phyloP scores from a whole-genome alignment of 2,329 filamentous ascomycete genomes.

The Talaromyces islandicus region DNA sequence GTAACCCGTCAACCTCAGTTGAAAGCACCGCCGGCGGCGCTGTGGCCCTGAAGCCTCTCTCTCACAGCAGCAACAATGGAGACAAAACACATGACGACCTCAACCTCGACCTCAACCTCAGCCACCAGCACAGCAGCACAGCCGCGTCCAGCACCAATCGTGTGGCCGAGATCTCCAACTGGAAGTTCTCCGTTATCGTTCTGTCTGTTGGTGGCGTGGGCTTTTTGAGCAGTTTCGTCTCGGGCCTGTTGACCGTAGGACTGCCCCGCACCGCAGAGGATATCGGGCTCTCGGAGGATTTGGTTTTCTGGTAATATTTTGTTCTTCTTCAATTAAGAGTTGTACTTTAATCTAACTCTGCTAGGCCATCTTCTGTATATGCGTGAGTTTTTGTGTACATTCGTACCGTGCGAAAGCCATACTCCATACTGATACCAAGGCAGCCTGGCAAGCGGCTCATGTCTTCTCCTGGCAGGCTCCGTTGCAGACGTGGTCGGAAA shows the following conservation, averaged over 20 bases:
- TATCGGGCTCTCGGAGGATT: conserved; percentile 7
- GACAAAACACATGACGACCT: not conserved
- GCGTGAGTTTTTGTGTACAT: conserved; percentile 1
- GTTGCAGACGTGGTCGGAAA: conserved; percentile 45
- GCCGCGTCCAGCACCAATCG: not conserved
- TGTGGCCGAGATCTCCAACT: conserved; percentile 1
- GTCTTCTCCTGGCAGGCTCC: conserved; percentile 43
- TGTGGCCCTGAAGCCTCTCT: not conserved
- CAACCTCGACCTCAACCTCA: not conserved
- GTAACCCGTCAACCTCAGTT: not conserved
- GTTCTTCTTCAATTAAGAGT: not conserved
- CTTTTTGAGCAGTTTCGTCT: conserved; percentile 6
- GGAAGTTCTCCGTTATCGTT: conserved; percentile 2
- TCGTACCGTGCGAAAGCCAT: conserved; percentile 18
- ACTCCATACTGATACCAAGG: conserved; percentile 25
- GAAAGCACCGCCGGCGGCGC: not conserved
- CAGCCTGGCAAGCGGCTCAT: conserved; percentile 31
- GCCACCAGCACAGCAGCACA: not conserved
- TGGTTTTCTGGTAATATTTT: conserved; percentile 7
- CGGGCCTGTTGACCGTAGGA: conserved; percentile 8
- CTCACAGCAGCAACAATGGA: not conserved
- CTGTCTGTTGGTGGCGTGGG: conserved; percentile 7
- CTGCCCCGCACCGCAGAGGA: conserved; percentile 6
- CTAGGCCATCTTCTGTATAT: conserved; percentile 9
- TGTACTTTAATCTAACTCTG: not conserved